A percentile compares a stretch with the other conserved stretches of the same genome.
These are phyloP conservation scores for Flaveria floridana DNA, from an alignment of 140 eudicot genomes.

Conservation along the genomic window DNA sequence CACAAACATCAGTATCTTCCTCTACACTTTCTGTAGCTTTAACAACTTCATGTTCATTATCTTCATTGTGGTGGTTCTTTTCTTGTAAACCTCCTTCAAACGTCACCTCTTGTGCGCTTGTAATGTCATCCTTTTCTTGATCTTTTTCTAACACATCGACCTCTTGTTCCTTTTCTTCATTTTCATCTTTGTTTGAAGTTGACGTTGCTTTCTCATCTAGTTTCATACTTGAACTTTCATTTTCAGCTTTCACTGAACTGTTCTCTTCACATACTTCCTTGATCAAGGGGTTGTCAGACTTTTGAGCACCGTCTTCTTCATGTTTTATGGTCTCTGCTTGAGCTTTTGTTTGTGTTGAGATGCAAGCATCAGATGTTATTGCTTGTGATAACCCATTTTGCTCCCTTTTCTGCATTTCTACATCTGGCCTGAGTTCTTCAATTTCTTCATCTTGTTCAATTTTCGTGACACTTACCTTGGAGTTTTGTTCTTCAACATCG, in stretches of 20 bases:
- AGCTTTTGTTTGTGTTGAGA: constrained; percentile 22
- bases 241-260: constrained; percentile 12
- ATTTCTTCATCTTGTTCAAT: constrained; percentile 26
- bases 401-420: constrained; percentile 4
- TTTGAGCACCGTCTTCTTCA: background rate
- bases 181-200: constrained; percentile 9
- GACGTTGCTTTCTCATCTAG: background rate
- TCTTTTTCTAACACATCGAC: constrained; percentile 11
- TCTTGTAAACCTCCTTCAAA: constrained; percentile 31
- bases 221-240: background rate
- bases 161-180: constrained; percentile 23
- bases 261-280: too few species aligned
- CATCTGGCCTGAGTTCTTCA: background rate
- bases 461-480: constrained; percentile 21
- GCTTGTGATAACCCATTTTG: background rate
- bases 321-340: constrained; percentile 12
- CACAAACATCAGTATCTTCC: constrained; percentile 12
- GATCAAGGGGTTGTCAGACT: too few species aligned
- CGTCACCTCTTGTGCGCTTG: constrained; percentile 10
- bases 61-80: constrained; percentile 20
- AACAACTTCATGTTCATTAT: constrained; percentile 21
- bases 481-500: constrained; percentile 8
- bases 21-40: constrained; percentile 24
- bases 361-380: constrained; percentile 14
- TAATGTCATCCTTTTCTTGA: constrained; percentile 9